Conservation (phyloP, 192 early-diverging fungal genomes). For the Linnemannia zychae region DNA sequence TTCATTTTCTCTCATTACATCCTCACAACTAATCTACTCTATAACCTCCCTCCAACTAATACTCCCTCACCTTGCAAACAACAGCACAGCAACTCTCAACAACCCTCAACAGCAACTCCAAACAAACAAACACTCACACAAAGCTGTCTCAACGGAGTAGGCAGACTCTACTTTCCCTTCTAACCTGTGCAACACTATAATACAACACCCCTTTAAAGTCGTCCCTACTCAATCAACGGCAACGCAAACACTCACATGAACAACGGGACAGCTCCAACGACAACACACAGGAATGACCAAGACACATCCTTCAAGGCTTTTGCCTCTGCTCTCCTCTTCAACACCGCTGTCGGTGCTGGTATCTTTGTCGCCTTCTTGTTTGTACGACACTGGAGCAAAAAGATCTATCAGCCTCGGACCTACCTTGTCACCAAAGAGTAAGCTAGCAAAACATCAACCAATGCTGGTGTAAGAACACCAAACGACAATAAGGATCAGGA, state of each 20-base stretch:
- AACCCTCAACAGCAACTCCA: background rate
- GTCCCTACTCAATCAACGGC: background rate
- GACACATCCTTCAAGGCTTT: conserved; percentile 75
- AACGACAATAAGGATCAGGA: background rate
- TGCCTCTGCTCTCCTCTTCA: conserved; percentile 77
- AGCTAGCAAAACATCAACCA: background rate
- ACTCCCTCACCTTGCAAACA: no score
- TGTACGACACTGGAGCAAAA: conserved; percentile 71
- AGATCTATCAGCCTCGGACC: conserved; percentile 81
- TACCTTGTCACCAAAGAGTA: conserved; percentile 72
- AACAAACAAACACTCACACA: background rate
- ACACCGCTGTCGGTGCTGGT: conserved; percentile 63
- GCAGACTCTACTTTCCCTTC: background rate
- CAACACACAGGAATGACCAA: background rate
- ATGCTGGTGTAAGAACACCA: background rate
- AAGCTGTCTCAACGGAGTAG: background rate
- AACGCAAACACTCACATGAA: background rate
- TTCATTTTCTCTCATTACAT: background rate
- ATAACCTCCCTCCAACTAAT: no score
- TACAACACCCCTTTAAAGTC: background rate
- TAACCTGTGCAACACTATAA: background rate
- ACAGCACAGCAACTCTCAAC: background rate
- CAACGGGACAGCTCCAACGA: background rate
- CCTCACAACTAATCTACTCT: no score
- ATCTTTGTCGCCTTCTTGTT: conserved; percentile 75